Conservation (phyloP, 805 yeast species). For the Ogataea henricii region DNA sequence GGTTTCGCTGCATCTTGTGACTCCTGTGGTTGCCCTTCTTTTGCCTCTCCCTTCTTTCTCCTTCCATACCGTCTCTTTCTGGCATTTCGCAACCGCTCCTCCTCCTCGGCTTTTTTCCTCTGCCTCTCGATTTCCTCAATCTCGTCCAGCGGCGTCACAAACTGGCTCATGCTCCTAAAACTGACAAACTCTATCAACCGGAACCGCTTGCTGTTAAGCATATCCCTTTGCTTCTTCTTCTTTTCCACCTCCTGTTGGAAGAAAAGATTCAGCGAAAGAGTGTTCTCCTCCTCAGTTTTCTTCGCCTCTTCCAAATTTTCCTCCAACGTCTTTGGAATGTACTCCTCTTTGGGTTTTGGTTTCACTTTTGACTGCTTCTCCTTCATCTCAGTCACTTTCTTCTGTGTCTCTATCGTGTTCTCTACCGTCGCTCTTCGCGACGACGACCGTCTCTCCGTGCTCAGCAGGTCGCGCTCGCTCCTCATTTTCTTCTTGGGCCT, state of each 20-base stretch:
- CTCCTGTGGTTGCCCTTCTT: background rate
- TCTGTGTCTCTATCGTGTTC: slow-evolving; percentile 74
- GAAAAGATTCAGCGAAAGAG: slow-evolving; percentile 70
- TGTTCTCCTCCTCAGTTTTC: slow-evolving; percentile 79
- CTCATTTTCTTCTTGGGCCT: slow-evolving; percentile 32
- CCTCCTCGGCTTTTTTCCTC: slow-evolving; percentile 38
- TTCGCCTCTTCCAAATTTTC: slow-evolving; percentile 80
- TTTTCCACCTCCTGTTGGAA: slow-evolving; percentile 83
- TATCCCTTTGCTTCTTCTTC: slow-evolving; percentile 73
- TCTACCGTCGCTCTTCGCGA: slow-evolving; percentile 76
- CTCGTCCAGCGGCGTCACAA: slow-evolving; percentile 66
- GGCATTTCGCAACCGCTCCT: slow-evolving; percentile 22
- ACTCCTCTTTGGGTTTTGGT: slow-evolving; percentile 37
- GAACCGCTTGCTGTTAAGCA: slow-evolving; percentile 64
- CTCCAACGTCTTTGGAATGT: slow-evolving; percentile 60
- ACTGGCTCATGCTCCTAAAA: slow-evolving; percentile 47
- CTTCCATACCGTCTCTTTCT: slow-evolving; percentile 47
- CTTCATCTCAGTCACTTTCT: slow-evolving; percentile 70
- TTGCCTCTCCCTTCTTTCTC: slow-evolving; percentile 29
- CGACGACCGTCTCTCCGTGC: slow-evolving; percentile 64
- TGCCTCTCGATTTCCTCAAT: slow-evolving; percentile 44
- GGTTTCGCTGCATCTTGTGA: too few relatives aligned
- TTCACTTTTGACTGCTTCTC: slow-evolving; percentile 43
- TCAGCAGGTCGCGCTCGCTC: slow-evolving; percentile 30
- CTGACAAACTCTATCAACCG: slow-evolving; percentile 63